Base-by-base conservation (phyloP, 139 green algal species). In the Parachlorella kessleri region DNA sequence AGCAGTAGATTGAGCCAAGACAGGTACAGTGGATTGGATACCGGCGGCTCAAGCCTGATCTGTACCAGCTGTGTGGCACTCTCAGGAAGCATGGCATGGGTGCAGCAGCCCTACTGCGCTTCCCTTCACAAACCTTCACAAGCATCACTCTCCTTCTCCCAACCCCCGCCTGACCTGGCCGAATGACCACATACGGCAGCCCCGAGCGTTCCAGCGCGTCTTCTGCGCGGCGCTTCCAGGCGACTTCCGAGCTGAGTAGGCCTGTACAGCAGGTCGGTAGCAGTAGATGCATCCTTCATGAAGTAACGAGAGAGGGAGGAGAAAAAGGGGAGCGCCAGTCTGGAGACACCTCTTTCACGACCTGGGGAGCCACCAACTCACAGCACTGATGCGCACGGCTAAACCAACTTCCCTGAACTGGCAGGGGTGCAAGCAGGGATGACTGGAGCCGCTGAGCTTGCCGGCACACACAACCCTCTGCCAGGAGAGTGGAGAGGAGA, bases 141-240 rank as follows among this genome's bases (percentile, higher is more conserved):
- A 18, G 48, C 48, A 14, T 28, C 21, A 18, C 48, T 28, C 14
- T 59, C 21, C 14, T 28, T 59, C 21, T 59, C 48, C 14, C 48
- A 59, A n/a, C n/a, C n/a, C n/a, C n/a, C n/a, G n/a, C n/a, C n/a
- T 3, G 69, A 86, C 86, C 86, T 9, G 95, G 95, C 24, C 95
- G 87, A 38, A 98, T 90, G 40, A 98, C 97, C 32, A 89, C 86
- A 87, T 96, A 98, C 1, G 77, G 74, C 83, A 98, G 91, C 78
- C 93, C 93, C 75, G 87, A 95, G 28, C 35, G 53, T 77, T 95
- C 85, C 42, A 98, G 90, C 30, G 89, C 91, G 77, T 91, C 86
- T 81, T 98, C 94, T 3, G 95, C 92, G 76, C 90, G 69, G 30
- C 91, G 86, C 92, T 98, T 98, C 77, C 81, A 94, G 10, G 82